Evolutionary conservation across 805 yeast genomes (phyloP).

Genomic region (Barnettozyma pratensis): DNA sequence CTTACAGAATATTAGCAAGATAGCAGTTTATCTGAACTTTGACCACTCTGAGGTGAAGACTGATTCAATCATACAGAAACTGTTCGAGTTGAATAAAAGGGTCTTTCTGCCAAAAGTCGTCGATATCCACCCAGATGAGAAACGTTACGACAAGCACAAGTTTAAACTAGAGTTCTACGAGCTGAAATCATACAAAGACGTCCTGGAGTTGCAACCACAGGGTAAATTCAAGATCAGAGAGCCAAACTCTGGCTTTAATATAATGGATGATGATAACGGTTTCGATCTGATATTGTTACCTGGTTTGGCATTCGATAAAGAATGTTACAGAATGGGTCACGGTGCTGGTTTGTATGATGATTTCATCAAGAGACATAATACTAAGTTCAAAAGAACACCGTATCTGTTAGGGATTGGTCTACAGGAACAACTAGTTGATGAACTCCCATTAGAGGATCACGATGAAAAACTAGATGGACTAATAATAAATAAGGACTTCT

Average conservation of each 20-base stretch:
- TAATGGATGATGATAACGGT: conserved; percentile 28
- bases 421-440: conserved; percentile 51
- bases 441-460: conserved; percentile 55
- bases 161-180: conserved; percentile 53
- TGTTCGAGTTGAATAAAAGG: conserved; percentile 44
- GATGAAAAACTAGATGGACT: conserved; percentile 58
- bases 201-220: conserved; percentile 47
- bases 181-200: conserved; percentile 37
- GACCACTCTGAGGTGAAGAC: conserved; percentile 68
- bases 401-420: conserved; percentile 59
- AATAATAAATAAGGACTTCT: conserved; percentile 34
- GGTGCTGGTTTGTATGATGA: conserved; percentile 94
- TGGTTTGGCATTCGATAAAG: conserved; percentile 69
- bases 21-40: conserved; percentile 78
- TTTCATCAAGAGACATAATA: conserved; percentile 46
- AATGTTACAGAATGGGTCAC: conserved; percentile 64
- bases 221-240: conserved; percentile 69
- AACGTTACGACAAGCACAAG: conserved; percentile 24
- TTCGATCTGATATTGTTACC: conserved; percentile 79
- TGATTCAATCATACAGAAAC: conserved; percentile 40
- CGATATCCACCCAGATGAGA: conserved; percentile 20
- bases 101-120: conserved; percentile 57
- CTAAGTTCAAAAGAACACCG: conserved; percentile 29
- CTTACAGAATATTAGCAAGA: conserved; percentile 38
- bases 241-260: conserved; percentile 39